These are phyloP conservation scores for Fomitopsis pulvina DNA, from an alignment of 768 basidiomycete species.

Conservation along the genomic window DNA sequence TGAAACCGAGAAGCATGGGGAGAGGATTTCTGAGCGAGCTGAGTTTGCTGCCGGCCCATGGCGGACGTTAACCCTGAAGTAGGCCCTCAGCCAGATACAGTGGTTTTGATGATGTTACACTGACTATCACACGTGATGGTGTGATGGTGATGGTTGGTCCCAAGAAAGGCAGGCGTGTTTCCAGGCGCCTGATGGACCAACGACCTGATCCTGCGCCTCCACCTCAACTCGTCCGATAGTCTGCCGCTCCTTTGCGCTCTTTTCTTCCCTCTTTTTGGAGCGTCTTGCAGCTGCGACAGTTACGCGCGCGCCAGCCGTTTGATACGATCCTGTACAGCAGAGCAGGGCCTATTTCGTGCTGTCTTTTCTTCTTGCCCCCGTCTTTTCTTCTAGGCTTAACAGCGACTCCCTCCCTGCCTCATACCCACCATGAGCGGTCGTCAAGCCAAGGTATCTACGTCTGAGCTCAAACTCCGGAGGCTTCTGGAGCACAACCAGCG, in stretches of 20 bases:
- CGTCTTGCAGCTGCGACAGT: background rate
- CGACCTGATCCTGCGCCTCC: background rate
- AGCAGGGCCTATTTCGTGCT: background rate
- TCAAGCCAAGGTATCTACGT: conserved; percentile 59
- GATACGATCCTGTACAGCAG: background rate
- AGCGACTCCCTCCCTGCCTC: background rate
- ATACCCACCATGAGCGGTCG: conserved; percentile 21
- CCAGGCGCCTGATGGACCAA: background rate
- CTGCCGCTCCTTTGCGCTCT: conserved; percentile 1
- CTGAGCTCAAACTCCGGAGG: conserved; percentile 75
- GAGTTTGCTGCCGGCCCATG: conserved; percentile 14
- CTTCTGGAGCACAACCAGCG: conserved; percentile 71
- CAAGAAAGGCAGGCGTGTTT: background rate
- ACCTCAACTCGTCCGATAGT: background rate
- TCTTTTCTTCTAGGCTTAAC: background rate
- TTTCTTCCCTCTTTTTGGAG: conserved; percentile 2
- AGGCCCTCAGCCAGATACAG: too few species aligned
- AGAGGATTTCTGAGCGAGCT: conserved; percentile 12
- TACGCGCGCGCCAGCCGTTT: background rate
- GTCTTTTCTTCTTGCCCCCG: conserved; percentile 1
- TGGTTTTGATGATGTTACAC: too few species aligned
- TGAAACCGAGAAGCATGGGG: conserved; percentile 5
- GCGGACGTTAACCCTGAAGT: background rate
- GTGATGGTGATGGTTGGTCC: background rate
- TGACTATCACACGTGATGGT: background rate